Evolutionary conservation across 345 rosid genomes (phyloP), one percentile per base, ranked within the genome.

Genomic region (Conringia planisiliqua): DNA sequence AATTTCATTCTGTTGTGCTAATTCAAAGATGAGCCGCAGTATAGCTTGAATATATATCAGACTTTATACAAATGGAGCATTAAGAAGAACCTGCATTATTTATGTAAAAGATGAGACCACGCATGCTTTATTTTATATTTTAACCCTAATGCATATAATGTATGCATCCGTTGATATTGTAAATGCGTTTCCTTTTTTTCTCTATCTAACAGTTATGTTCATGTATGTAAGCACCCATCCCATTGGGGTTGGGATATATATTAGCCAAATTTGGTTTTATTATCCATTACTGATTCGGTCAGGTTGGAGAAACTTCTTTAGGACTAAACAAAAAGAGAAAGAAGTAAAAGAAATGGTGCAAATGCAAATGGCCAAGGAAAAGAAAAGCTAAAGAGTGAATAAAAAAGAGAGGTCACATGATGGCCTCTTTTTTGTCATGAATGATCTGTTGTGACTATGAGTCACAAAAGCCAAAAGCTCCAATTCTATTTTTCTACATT

Each of bases 401-500:
- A 62, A 10, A 32, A 51, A 33, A 62, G 51, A 62, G 59, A 26
- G 35, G 74, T 76, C 75, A 76, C 80, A 63, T 76, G 80, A 62
- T 70, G 66, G 48, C 33, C 17, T 17, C 40, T 63, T 51, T 43
- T 76, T 55, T 54, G 65, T 70, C 71, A 70, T 63, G 80, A 62
- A 76, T 76, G 75, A 62, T 68, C 58, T 76, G 71, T 76, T 76
- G 71, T 76, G 75, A 76, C 66, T 63, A 44, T 70, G 79, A 76
- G 61, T 63, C 75, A 70, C 71, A 62, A 70, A 70, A 70, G 54
- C 44, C 44, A 70, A 70, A 76, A 70, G 42, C 57, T n/a, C 5
- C 36, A 52, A 12, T 67, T 75, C 46, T 36, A 63, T 76, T 70
- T 50, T 71, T 65, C 71, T 64, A 64, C 20, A 71, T 26, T 56